A percentile compares a stretch with the other conserved stretches of the same genome.
These are phyloP conservation scores for Cocos nucifera DNA, from an alignment of 176 grass and related monocot species.

Conservation along the genomic window DNA sequence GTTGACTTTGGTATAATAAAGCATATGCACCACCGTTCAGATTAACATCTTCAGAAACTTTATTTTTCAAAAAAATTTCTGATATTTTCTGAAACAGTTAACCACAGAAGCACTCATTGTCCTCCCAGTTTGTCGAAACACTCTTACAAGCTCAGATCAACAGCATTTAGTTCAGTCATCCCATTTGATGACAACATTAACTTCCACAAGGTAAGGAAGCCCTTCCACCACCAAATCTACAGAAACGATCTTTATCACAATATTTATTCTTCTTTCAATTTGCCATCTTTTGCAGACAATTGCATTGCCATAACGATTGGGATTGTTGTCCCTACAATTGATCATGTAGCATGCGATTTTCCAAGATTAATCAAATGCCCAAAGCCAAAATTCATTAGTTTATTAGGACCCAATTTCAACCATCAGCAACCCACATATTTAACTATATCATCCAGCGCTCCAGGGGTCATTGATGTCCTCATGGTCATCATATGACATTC, in stretches of 20 bases:
- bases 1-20: too few species aligned
- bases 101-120: conserved; percentile 14
- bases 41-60: too few species aligned
- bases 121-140: conserved; percentile 40
- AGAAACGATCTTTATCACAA: too few species aligned
- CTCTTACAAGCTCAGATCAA: conserved; percentile 35
- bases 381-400: conserved; percentile 44
- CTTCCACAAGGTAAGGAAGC: conserved; percentile 30
- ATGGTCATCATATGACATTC: conserved; percentile 95
- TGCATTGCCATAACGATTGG: conserved; percentile 17
- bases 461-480: conserved; percentile 75
- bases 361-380: conserved; percentile 68
- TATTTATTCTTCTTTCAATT: too few species aligned
- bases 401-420: conserved; percentile 55
- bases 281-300: not conserved
- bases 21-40: too few species aligned
- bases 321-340: not conserved
- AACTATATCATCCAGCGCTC: conserved; percentile 45
- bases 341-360: conserved; percentile 70
- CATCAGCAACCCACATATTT: conserved; percentile 70
- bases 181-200: conserved; percentile 44
- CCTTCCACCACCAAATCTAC: too few species aligned
- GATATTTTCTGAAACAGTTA: too few species aligned
- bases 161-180: conserved; percentile 8
- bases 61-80: too few species aligned